Evolutionary conservation across 805 yeast species (phyloP).

Genomic region (Metschnikowia sp.): DNA sequence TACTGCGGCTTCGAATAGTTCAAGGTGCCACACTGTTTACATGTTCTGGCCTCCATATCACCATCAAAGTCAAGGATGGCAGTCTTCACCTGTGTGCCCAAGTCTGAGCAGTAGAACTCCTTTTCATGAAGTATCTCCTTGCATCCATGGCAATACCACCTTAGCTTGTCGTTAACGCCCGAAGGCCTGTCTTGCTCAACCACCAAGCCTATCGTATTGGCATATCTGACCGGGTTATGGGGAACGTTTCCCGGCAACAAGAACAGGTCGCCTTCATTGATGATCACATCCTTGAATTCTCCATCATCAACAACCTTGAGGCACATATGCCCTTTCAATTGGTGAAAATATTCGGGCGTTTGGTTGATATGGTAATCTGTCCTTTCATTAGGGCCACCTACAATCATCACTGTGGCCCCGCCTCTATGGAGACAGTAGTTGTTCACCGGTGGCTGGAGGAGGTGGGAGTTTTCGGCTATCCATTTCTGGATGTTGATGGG

Average conservation of each 20-base stretch:
- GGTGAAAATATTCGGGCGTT: slow-evolving; percentile 92
- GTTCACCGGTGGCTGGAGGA: slow-evolving; percentile 88
- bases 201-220: slow-evolving; percentile 83
- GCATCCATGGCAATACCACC: slow-evolving; percentile 87
- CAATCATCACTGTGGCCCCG: slow-evolving; percentile 91
- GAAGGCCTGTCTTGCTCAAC: slow-evolving; percentile 88
- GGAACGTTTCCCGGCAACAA: slow-evolving; percentile 82
- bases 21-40: slow-evolving; percentile 69
- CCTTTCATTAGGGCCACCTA: slow-evolving; percentile 93
- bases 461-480: slow-evolving; percentile 71
- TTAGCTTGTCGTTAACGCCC: slow-evolving; percentile 63
- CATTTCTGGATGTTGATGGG: slow-evolving; percentile 80
- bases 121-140: slow-evolving; percentile 60
- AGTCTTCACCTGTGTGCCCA: slow-evolving; percentile 86
- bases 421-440: slow-evolving; percentile 87
- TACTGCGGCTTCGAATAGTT: slow-evolving; percentile 62
- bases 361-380: slow-evolving; percentile 92
- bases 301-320: slow-evolving; percentile 73
- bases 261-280: slow-evolving; percentile 85
- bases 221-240: slow-evolving; percentile 85
- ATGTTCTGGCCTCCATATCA: slow-evolving; percentile 62
- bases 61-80: slow-evolving; percentile 72
- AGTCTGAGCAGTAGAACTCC: slow-evolving; percentile 70
- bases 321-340: slow-evolving; percentile 82
- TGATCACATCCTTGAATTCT: slow-evolving; percentile 67